Base-by-base conservation (phyloP, 2,329 filamentous ascomycete species). In the Apiospora saccharicola region DNA sequence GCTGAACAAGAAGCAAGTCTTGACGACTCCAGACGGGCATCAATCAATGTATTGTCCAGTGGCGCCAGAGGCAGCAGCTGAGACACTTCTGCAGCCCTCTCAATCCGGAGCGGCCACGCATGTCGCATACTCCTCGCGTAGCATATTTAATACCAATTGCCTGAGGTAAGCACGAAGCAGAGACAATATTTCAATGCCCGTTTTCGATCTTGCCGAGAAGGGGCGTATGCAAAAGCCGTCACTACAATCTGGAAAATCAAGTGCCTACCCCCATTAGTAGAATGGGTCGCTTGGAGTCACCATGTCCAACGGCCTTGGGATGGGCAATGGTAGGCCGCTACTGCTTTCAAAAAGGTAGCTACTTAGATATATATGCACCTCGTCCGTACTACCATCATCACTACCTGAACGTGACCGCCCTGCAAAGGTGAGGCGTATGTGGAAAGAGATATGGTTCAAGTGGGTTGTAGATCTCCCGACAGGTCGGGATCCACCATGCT, bases 1-100 rank as follows among this genome's bases (percentile, higher is more conserved):
- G 51, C 51, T 57, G 51, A 34, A 19, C 8, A 61, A 37, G 53
- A 61, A 61, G 30, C 53, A 61, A 61, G 53, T 61, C 51, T 22
- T 16, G 13, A 19, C 13, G 24, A 30, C 13, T 57, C 51, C 24
- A 26, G 24, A 53, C 14, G 16, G 16, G 44, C 44, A 30, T 30
- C 10, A 41, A 37, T 7, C 8, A 37, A 2, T 10, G 51, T 53
- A 51, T 51, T 51, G 49, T 14, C 24, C 14, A 26, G 49, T 51
- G 51, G 51, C 51, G 12, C 30, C 3, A 16, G 53, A 57, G 53
- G 53, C 26, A 22, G 13, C 19, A 61, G 53, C 53, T 61, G 53
- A 61, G 53, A 34, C 53, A 19, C 24, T 34, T 26, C 14, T 34
- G 53, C 14, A 19, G 53, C 34, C 26, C 7, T 22, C 13, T 34